Base-by-base conservation (phyloP, 345 rosid genomes). In the Acer saccharum region DNA sequence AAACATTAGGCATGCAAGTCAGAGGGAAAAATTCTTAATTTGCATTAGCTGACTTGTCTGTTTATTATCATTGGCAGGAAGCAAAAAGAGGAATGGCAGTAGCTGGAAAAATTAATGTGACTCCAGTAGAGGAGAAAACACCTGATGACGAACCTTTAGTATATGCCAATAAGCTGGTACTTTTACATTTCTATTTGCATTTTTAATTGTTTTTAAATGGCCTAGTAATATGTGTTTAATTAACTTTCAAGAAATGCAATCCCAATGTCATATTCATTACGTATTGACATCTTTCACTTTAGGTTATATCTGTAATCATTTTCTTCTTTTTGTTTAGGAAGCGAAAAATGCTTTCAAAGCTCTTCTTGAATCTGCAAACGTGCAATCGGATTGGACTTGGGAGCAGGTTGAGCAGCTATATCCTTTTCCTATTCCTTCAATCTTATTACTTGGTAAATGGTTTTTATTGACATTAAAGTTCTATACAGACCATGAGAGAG, bases 381-480 rank as follows among this genome's bases (percentile, higher is more conserved):
- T 96, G 78, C 95, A 87, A 72, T 90, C 98, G 65, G 99, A 96
- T 80, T 94, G 98, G 97, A 91, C 97, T 57, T 96, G 99, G 99
- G 99, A 96, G 85, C 99, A 96, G 98, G 98, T 95, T 88, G 69
- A 74, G 27, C 46, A 23, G 44, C 68, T 73, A 27, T 57, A 23
- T 65, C 35, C 72, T 48, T 23, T 72, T 25, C 21, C 57, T 64
- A 16, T 77, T 62, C 18, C 48, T 71, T 71, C n/a, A 71, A 64
- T 68, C 10, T 39, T 69, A 16, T 65, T 58, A 68, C 75, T 62
- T 68, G 32, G 25, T 65, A 73, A 79, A 67, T 79, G 3, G 65
- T 80, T 48, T 46, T 58, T 71, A 55, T 62, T 84, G 81, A 86
- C 71, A 77, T 72, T 81, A 32, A 72, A 73, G 76, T 73, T 41